A percentile compares a stretch with the other conserved stretches of the same genome.
These are phyloP conservation scores for Rhodotorula kratochvilovae DNA, from an alignment of 768 basidiomycete genomes.

Conservation along the genomic window DNA sequence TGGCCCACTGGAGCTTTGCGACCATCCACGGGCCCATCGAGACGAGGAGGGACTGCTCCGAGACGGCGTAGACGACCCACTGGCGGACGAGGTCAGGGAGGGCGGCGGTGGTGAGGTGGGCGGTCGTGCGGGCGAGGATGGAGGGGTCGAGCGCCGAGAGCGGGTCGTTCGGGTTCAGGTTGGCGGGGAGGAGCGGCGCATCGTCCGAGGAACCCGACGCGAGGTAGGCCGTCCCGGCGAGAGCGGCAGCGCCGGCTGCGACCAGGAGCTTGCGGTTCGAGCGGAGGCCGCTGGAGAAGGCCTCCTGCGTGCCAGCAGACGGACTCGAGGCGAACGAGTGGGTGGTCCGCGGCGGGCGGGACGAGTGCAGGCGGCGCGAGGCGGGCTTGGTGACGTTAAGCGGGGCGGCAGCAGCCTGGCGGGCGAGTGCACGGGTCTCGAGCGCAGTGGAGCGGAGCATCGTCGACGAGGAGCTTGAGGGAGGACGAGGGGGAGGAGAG, in stretches of 20 bases:
- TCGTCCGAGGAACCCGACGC: neutral
- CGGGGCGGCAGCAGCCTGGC: neutral
- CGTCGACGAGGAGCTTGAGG: no score
- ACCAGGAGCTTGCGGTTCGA: neutral
- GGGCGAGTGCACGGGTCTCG: neutral
- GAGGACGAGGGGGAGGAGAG: no score
- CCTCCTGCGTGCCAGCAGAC: neutral
- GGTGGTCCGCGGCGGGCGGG: slow-evolving; percentile 6
- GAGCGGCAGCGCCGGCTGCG: neutral
- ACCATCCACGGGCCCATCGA: slow-evolving; percentile 32
- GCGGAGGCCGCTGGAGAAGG: neutral
- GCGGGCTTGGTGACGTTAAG: no score
- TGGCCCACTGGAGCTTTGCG: slow-evolving; percentile 29
- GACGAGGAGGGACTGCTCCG: slow-evolving; percentile 27
- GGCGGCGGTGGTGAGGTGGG: slow-evolving; percentile 12
- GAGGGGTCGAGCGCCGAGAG: slow-evolving; percentile 27
- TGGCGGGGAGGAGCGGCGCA: neutral
- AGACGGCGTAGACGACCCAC: slow-evolving; percentile 37
- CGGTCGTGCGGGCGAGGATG: slow-evolving; percentile 16
- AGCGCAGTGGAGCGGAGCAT: neutral
- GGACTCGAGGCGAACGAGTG: neutral
- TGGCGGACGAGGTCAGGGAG: slow-evolving; percentile 28
- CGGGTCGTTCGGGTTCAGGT: slow-evolving; percentile 25
- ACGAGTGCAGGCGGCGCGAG: neutral
- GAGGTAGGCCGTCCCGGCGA: neutral